A percentile compares a stretch with the other conserved stretches of the same genome.
Evolutionary conservation across 306 rosid species (phyloP).

Genomic region (Lablab purpureus): DNA sequence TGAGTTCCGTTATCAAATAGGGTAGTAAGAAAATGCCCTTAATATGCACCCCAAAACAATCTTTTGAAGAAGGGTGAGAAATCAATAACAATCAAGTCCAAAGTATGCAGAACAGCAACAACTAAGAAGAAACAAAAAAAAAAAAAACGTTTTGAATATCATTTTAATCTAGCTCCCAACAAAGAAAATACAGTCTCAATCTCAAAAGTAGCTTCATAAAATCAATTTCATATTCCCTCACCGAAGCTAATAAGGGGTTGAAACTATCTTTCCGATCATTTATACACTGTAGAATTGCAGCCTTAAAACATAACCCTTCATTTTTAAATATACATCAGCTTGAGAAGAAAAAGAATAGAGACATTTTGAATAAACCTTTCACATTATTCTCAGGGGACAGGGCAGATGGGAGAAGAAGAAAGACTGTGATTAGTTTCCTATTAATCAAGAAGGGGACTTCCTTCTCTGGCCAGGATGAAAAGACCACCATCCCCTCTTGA

Average conservation of each 20-base stretch:
- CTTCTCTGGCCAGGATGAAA: conserved; percentile 86
- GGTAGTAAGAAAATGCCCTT: neutral
- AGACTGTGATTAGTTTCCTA: conserved; percentile 46
- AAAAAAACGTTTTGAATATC: neutral
- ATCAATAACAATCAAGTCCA: neutral
- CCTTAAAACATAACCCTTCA: conserved; percentile 26
- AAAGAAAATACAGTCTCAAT: neutral
- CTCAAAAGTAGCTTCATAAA: conserved; percentile 8
- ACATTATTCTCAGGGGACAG: neutral
- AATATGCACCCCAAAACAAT: neutral
- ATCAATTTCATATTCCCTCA: conserved; percentile 28
- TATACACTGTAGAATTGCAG: conserved; percentile 38
- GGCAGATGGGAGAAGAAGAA: neutral
- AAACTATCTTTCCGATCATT: neutral
- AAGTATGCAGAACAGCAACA: neutral
- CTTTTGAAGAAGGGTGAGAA: neutral
- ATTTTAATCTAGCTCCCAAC: neutral
- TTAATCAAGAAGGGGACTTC: conserved; percentile 75
- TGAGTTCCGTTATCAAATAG: neutral
- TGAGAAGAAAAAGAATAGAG: conserved; percentile 20
- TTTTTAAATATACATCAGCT: conserved; percentile 33
- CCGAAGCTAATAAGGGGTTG: conserved; percentile 1
- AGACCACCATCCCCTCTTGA: conserved; percentile 98
- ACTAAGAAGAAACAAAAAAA: neutral
- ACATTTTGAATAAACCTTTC: conserved; percentile 21